phyloP scores from a whole-genome alignment of 192 early-diverging fungal genomes.

The Coemansia umbellata region DNA sequence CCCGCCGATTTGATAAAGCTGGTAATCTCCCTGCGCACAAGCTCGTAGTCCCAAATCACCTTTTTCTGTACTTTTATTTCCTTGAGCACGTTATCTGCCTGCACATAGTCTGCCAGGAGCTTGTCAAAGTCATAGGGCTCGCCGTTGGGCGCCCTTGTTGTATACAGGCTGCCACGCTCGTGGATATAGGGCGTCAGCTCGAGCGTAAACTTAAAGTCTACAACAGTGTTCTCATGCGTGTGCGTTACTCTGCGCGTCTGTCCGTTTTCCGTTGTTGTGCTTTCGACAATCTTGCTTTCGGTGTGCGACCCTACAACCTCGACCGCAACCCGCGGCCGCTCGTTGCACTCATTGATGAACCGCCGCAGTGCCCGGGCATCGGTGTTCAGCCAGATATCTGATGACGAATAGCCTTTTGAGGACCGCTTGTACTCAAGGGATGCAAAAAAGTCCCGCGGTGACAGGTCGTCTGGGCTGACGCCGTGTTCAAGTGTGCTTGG shows the following conservation, averaged over 20 bases:
- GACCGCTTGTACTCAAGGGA: slow-evolving; percentile 41
- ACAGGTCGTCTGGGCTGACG: slow-evolving; percentile 1
- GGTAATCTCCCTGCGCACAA: slow-evolving; percentile 21
- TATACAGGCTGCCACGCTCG: slow-evolving; percentile 33
- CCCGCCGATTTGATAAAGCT: slow-evolving; percentile 18
- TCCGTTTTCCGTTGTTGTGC: slow-evolving; percentile 6
- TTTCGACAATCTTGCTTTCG: slow-evolving; percentile 9
- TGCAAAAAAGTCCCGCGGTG: slow-evolving; percentile 43
- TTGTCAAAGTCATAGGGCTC: slow-evolving; percentile 32
- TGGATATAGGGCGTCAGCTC: slow-evolving; percentile 47
- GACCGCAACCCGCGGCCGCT: slow-evolving; percentile 33
- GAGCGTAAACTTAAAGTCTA: slow-evolving; percentile 38
- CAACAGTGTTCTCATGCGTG: slow-evolving; percentile 22
- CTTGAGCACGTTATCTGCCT: slow-evolving; percentile 31
- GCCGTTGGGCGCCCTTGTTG: slow-evolving; percentile 11
- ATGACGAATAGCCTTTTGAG: slow-evolving; percentile 38
- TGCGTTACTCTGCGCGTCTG: slow-evolving; percentile 4
- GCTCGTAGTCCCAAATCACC: slow-evolving; percentile 49
- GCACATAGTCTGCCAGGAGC: slow-evolving; percentile 31
- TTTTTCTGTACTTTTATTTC: slow-evolving; percentile 40
- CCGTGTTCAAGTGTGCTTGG: background rate
- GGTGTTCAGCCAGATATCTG: slow-evolving; percentile 44
- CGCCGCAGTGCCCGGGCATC: slow-evolving; percentile 20
- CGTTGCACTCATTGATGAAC: slow-evolving; percentile 40
- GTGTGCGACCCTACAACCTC: slow-evolving; percentile 36